These are phyloP conservation scores for Schizopora paradoxa DNA, from an alignment of 1,284 basidiomycete species.

Conservation along the genomic window DNA sequence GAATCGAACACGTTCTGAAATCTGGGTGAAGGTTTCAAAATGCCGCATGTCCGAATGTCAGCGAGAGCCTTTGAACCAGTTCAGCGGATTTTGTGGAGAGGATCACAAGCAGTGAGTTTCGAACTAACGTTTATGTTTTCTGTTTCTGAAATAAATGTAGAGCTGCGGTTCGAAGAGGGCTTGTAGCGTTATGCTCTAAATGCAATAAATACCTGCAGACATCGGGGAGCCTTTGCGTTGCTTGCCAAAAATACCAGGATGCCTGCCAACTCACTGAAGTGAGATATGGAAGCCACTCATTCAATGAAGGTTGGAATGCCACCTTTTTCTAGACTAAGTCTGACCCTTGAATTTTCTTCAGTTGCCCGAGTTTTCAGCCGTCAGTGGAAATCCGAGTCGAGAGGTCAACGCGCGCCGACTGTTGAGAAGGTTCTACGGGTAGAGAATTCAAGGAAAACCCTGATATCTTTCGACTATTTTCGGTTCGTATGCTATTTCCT, in stretches of 20 bases:
- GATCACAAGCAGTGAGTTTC: conserved; percentile 45
- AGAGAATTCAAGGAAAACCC: conserved; percentile 32
- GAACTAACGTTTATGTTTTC: neutral
- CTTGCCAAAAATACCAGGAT: conserved; percentile 37
- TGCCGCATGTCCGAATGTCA: neutral
- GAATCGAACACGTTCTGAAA: too few species aligned
- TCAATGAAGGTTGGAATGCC: too few species aligned
- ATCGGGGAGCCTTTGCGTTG: conserved; percentile 36
- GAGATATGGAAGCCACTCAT: too few species aligned
- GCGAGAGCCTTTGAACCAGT: conserved; percentile 36
- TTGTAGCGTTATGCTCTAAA: conserved; percentile 40
- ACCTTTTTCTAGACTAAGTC: too few species aligned
- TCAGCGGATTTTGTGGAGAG: conserved; percentile 50
- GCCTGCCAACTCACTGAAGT: conserved; percentile 33
- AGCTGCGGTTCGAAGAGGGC: conserved; percentile 42
- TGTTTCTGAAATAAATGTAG: conserved; percentile 28
- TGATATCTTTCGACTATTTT: conserved; percentile 38
- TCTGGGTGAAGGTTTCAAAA: too few species aligned
- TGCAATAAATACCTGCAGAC: conserved; percentile 40
- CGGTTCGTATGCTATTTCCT: conserved; percentile 33
- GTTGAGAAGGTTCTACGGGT: conserved; percentile 53
- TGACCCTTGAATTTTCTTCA: too few species aligned
- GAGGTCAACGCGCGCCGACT: conserved; percentile 25
- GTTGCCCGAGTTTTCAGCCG: conserved; percentile 37
- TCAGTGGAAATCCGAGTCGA: conserved; percentile 41